A percentile compares a stretch with the other conserved stretches of the same genome.
phyloP scores from a whole-genome alignment of 129 eudicot species.

The Pittosporum tobira region DNA sequence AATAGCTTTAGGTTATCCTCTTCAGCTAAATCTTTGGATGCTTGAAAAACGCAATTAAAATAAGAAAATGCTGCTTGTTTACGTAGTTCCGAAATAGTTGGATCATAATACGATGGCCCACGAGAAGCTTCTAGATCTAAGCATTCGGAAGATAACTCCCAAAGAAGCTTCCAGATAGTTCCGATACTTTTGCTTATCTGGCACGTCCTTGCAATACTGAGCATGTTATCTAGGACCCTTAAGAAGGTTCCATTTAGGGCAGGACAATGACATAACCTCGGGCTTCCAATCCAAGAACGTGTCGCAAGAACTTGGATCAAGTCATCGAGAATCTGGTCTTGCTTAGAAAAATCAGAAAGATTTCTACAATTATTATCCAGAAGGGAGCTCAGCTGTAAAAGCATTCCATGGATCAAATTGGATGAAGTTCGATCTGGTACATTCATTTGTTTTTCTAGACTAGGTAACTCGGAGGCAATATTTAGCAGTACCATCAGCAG shows the following conservation, averaged over 20 bases:
- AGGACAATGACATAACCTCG: slow-evolving; percentile 49
- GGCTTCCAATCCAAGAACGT: slow-evolving; percentile 69
- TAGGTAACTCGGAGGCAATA: slow-evolving; percentile 61
- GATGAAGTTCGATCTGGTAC: slow-evolving; percentile 31
- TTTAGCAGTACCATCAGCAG: slow-evolving; percentile 51
- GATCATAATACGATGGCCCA: slow-evolving; percentile 52
- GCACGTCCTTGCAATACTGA: slow-evolving; percentile 60
- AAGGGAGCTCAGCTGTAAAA: slow-evolving; percentile 71
- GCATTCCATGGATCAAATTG: slow-evolving; percentile 73
- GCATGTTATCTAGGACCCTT: slow-evolving; percentile 72
- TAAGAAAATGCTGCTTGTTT: slow-evolving; percentile 82
- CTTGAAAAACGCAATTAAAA: slow-evolving; percentile 51
- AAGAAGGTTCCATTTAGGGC: slow-evolving; percentile 49
- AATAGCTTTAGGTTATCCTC: slow-evolving; percentile 27
- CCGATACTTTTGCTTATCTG: slow-evolving; percentile 32
- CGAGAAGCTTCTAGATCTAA: slow-evolving; percentile 38
- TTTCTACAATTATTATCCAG: slow-evolving; percentile 69
- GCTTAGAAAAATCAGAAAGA: slow-evolving; percentile 47
- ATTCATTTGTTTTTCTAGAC: slow-evolving; percentile 11
- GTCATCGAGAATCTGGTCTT: slow-evolving; percentile 44
- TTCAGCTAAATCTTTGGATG: slow-evolving; percentile 47
- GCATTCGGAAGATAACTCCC: slow-evolving; percentile 56
- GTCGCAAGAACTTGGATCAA: slow-evolving; percentile 44
- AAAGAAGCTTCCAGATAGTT: slow-evolving; percentile 48
- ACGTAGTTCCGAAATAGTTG: slow-evolving; percentile 71